A percentile compares a stretch with the other conserved stretches of the same genome.
phyloP scores from a whole-genome alignment of 2,329 filamentous ascomycete species.

The Stemphylium lycopersici region DNA sequence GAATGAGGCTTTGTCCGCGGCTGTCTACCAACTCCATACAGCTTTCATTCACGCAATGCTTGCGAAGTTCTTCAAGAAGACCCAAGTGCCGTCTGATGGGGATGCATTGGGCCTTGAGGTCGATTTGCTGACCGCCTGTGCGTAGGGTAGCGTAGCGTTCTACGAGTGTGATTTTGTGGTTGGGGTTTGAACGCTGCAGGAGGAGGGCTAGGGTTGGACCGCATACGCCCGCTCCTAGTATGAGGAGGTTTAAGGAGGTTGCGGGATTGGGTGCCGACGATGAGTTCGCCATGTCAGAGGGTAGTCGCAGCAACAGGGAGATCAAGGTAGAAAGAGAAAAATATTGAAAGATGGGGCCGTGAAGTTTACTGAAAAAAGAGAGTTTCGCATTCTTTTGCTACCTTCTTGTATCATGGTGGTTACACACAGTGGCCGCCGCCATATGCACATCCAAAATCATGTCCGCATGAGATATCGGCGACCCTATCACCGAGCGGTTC shows the following conservation, averaged over 20 bases:
- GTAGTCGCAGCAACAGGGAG: background rate
- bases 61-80: slow-evolving; percentile 44
- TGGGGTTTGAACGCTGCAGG: slow-evolving; percentile 52
- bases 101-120: slow-evolving; percentile 53
- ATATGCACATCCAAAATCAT: background rate
- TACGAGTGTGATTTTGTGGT: slow-evolving; percentile 49
- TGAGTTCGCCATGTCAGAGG: background rate
- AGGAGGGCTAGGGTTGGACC: slow-evolving; percentile 56
- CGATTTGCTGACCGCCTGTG: slow-evolving; percentile 53
- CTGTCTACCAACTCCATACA: slow-evolving; percentile 47
- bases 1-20: slow-evolving; percentile 21
- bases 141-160: slow-evolving; percentile 54
- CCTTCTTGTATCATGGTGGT: background rate
- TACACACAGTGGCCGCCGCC: background rate
- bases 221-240: slow-evolving; percentile 36
- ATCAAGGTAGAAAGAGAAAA: background rate
- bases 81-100: slow-evolving; percentile 50
- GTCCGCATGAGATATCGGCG: background rate
- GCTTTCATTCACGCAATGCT: slow-evolving; percentile 45
- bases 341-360: too few relatives aligned
- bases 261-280: background rate
- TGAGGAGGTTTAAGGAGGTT: slow-evolving; percentile 33
- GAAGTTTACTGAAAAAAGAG: background rate
- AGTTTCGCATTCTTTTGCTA: background rate
- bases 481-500: slow-evolving; percentile 2